Evolutionary conservation across 257 asterid species (phyloP), one percentile per base, ranked within the genome.

Genomic region (Fraxinus quadrangulata): DNA sequence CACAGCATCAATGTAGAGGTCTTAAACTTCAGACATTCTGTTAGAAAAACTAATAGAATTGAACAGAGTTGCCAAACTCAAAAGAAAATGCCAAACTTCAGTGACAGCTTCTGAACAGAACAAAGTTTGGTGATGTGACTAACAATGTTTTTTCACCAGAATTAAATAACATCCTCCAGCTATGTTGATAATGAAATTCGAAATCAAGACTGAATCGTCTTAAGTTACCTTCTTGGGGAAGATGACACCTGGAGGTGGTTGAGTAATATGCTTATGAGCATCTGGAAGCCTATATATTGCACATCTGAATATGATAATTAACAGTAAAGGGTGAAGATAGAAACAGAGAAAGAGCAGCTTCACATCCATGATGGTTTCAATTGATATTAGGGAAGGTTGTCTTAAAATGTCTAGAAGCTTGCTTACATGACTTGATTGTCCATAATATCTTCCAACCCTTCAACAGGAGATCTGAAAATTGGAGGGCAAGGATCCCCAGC

Each of bases 381-480:
- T 37, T 33, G 76, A 80, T 70, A 68, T 63, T 76, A 36, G 74
- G 71, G 30, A 59, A 59, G 67, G 30, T 21, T 21, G 28, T 59
- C 67, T 59, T 59, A 59, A 24, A 77, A 72, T 11, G 30, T 40
- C 19, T 30, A 69, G 79, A 71, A 75, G 75, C 45, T 39, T 39
- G 45, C 97, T 90, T 87, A 95, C 99, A 95, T 86, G 91, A 95
- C 99, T 93, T 95, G 98, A 80, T 93, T 95, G 88, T 93, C 88
- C 93, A 87, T 85, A 66, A 95, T 82, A 81, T 95, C 97, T 83
- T 93, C 97, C 97, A 93, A 61, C 71, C 91, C 97, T 70, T 75
- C 82, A 76, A 95, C 85, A 51, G 99, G 99, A 83, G 99, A 92
- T 88, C 92, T 87, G 83, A 95, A 95, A 83, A 93, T 87, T 51